Evolutionary conservation across 352 stramenopile genomes (phyloP), one percentile per base, ranked within the genome.

Genomic region (Pseudoperonospora humuli): DNA sequence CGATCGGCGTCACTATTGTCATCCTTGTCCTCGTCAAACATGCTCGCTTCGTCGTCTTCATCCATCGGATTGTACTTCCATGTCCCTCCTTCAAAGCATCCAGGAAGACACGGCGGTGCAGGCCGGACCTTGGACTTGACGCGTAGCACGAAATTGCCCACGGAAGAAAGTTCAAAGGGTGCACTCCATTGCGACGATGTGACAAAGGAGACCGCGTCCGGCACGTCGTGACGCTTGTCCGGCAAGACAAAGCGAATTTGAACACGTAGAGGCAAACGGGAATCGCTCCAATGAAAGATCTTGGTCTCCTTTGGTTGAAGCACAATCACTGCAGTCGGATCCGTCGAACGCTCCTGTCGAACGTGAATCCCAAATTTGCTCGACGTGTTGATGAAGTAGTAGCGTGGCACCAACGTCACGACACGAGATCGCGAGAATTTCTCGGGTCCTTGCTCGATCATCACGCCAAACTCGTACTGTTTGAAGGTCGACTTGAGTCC

Each of bases 381-480:
- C 3, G 77, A 90, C 11, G 61, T 70, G 49, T 92, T 92, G 27
- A 88, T 71, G 20, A 92, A 70, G 48, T 87, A 85, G 38, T 84
- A 89, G n/a, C 80, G 70, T 5, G 75, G 74, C 21, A 87, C 76
- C 9, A 92, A 73, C 0, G 80, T 88, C 14, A 92, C 74, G 5
- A 92, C 69, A 13, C 74, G 84, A 0, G 80, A 86, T 17, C 77
- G 61, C 1, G 73, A 84, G 43, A 92, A 92, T 20, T 78, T 78
- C 11, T 70, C 67, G 1, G 80, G 80, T 0, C 75, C 80, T 63
- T 89, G 77, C 36, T 92, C 80, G 15, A 92, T 84, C 63, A 86
- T 86, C 7, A 92, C 74, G n/a, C 80, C 80, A 37, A 92, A 81
- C 27, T 89, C 80, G 40, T 75, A 88, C 57, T 90, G 73, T 46